Base-by-base conservation (phyloP, 1,139 yeast genomes). In the Kodamaea arcana region DNA sequence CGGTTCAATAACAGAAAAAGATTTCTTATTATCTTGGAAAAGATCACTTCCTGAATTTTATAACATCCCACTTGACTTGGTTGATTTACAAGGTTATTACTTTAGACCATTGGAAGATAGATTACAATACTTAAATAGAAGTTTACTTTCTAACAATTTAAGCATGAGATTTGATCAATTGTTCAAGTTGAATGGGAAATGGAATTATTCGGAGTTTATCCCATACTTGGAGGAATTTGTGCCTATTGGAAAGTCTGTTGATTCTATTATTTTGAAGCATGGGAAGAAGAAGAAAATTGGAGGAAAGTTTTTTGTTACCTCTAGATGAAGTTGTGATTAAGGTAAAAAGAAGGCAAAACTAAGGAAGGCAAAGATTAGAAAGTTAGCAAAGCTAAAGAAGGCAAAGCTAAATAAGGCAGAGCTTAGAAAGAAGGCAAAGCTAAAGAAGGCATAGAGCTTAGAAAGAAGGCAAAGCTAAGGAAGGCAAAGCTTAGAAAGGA, bases 131-230 rank as follows among this genome's bases (percentile, higher is more conserved):
- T 56, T 88, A 15, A 68, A 82, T 18, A 65, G 60, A 11, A 50
- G 51, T 0, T 44, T 60, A 1, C 60, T 88, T 21, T 72, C 86
- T 13, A 32, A 38, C 4, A 82, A 82, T 34, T 60, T 82, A 1
- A 61, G 62, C 14, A 58, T 59, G 3, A 59, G 97, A 36, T 71
- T 90, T 48, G 69, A 69, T 32, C 73, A 76, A 45, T 62, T 92
- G 32, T 81, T 92, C 51, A 60, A 64, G 27, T 49, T 80, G 29
- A 81, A 79, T 45, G 52, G 69, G 2, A 68, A 66, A 23, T 92
- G 97, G 97, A 78, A 71, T 5, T 58, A 82, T 33, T 73, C 72
- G 1, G 96, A 88, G 32, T 72, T 92, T 18, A 62, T 65, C 15
- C 95, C 96, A 1, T 85, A 76, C 47, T 64, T 90, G 5, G 61